A percentile compares a stretch with the other conserved stretches of the same genome.
phyloP scores from a whole-genome alignment of 164 flowering plant genomes.

The Houttuynia cordata region DNA sequence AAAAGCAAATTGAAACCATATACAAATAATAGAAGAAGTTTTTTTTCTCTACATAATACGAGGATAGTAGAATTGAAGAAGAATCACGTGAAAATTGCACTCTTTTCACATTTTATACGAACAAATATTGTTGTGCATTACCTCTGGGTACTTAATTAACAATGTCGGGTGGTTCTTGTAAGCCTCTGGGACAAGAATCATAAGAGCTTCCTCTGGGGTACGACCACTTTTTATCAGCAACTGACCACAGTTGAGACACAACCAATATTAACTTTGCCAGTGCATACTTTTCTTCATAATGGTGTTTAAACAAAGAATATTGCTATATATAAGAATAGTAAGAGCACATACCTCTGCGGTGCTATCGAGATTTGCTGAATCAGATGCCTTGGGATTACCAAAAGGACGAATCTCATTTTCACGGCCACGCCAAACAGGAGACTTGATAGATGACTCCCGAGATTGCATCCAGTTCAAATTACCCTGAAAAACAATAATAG shows the following conservation, averaged over 20 bases:
- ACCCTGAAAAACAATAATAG: conserved; percentile 41
- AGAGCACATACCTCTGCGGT: conserved; percentile 69
- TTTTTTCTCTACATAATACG: background rate
- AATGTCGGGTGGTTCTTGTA: conserved; percentile 97
- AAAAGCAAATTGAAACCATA: background rate
- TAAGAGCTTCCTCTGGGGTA: conserved; percentile 80
- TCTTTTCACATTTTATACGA: background rate
- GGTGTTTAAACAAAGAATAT: background rate
- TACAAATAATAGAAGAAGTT: background rate
- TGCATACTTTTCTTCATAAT: no score
- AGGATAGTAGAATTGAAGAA: background rate
- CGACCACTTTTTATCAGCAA: conserved; percentile 92
- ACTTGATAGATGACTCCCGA: conserved; percentile 73
- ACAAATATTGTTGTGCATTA: conserved; percentile 10
- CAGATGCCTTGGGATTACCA: conserved; percentile 93
- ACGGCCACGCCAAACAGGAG: conserved; percentile 96
- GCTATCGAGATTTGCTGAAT: conserved; percentile 97
- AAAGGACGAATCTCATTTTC: conserved; percentile 94
- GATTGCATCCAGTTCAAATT: conserved; percentile 99
- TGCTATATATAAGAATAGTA: conserved; percentile 4
- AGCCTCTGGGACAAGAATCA: conserved; percentile 99
- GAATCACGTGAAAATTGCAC: no score
- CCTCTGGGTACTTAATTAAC: conserved; percentile 91
- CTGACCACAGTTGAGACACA: conserved; percentile 25
- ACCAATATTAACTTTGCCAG: no score